Conservation (phyloP, 768 basidiomycete species). For the Boletus pseudopeckii region DNA sequence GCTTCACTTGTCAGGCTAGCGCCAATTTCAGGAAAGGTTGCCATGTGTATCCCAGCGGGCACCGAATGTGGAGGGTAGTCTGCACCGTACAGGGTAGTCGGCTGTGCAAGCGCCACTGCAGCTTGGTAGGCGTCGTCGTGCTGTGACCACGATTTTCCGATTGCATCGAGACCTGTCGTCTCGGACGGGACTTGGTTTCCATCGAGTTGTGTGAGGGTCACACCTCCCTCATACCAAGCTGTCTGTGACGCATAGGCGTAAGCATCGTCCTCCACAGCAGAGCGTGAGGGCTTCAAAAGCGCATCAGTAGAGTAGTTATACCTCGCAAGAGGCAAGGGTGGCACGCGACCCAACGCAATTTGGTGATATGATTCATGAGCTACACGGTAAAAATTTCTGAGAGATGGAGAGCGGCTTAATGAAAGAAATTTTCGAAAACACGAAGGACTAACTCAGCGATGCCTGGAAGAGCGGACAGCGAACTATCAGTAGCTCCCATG, state of each 20-base stretch:
- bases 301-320: neutral
- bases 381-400: constrained; percentile 3
- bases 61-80: neutral
- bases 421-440: neutral
- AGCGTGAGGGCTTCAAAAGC: neutral
- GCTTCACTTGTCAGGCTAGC: neutral
- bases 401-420: neutral
- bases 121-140: constrained; percentile 12
- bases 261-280: neutral
- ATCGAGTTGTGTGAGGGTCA: neutral
- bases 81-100: neutral
- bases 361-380: neutral
- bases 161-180: neutral
- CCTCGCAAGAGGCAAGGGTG: neutral
- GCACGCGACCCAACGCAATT: no score
- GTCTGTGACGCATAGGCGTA: neutral
- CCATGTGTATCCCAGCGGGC: neutral
- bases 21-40: neutral
- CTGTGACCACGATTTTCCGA: neutral
- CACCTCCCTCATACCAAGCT: neutral
- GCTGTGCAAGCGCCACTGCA: constrained; percentile 20
- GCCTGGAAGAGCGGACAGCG: neutral
- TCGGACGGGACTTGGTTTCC: constrained; percentile 16
- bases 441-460: constrained; percentile 11
- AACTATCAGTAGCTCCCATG: neutral